Evolutionary conservation across 2,329 filamentous ascomycete species (phyloP).

Genomic region (Thielaviopsis euricoi): DNA sequence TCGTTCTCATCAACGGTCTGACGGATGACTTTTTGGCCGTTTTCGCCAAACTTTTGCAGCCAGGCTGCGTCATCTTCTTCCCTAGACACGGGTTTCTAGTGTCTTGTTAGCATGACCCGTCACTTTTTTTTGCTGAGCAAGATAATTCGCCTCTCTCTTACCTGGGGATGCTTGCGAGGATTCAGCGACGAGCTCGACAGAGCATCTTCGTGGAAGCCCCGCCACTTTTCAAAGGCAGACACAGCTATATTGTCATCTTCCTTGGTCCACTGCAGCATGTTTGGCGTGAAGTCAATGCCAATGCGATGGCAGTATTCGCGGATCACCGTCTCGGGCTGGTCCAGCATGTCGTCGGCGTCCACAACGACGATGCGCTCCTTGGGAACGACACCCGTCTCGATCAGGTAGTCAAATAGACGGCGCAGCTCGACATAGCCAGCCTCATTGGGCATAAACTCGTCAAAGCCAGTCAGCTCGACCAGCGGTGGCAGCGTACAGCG

Average conservation of each 20-base stretch:
- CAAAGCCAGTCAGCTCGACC: slow-evolving; percentile 65
- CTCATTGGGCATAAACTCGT: slow-evolving; percentile 72
- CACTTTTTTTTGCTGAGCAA: not conserved
- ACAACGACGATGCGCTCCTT: slow-evolving; percentile 65
- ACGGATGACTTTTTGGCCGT: slow-evolving; percentile 53
- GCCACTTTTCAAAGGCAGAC: slow-evolving; percentile 86
- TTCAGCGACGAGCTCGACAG: slow-evolving; percentile 66
- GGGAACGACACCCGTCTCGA: slow-evolving; percentile 51
- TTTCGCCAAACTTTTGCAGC: slow-evolving; percentile 55
- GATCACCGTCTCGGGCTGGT: slow-evolving; percentile 62
- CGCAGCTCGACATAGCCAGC: slow-evolving; percentile 83
- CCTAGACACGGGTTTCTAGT: slow-evolving; percentile 42
- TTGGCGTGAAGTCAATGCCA: slow-evolving; percentile 55
- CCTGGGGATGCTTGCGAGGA: slow-evolving; percentile 46
- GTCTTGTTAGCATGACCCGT: slow-evolving; percentile 7
- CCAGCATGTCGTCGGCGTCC: slow-evolving; percentile 86
- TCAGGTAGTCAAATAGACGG: slow-evolving; percentile 71
- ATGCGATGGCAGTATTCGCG: slow-evolving; percentile 67
- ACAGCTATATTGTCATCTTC: slow-evolving; percentile 57
- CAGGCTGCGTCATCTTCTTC: slow-evolving; percentile 57
- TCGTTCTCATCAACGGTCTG: slow-evolving; percentile 56
- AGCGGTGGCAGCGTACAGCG: slow-evolving; percentile 85
- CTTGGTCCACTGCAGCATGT: slow-evolving; percentile 75
- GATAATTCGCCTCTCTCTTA: slow-evolving; percentile 21
- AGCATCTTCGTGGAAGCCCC: slow-evolving; percentile 90